phyloP scores from a whole-genome alignment of 2,329 filamentous ascomycete species.

The Decorospora gaudefroyi region DNA sequence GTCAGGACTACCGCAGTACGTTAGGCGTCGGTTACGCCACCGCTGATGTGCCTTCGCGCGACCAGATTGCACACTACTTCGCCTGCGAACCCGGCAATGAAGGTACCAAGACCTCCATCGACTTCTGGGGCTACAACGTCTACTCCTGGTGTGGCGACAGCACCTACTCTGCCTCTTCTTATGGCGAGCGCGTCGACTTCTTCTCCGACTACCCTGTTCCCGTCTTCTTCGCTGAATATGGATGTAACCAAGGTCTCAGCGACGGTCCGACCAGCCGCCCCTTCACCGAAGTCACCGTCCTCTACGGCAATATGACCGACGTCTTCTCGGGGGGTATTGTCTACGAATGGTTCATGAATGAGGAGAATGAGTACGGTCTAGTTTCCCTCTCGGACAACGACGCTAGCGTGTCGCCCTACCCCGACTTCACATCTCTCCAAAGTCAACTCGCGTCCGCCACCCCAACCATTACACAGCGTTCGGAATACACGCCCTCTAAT shows the following conservation, averaged over 20 bases:
- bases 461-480: slow-evolving; percentile 67
- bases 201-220: slow-evolving; percentile 89
- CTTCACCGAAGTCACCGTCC: slow-evolving; percentile 81
- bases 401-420: slow-evolving; percentile 63
- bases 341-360: slow-evolving; percentile 96
- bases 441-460: slow-evolving; percentile 68
- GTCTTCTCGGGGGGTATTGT: slow-evolving; percentile 96
- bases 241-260: slow-evolving; percentile 69
- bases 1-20: slow-evolving; percentile 68
- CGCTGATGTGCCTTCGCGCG: slow-evolving; percentile 86
- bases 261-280: slow-evolving; percentile 62
- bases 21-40: slow-evolving; percentile 94
- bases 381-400: slow-evolving; percentile 63
- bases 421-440: slow-evolving; percentile 75
- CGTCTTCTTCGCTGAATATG: slow-evolving; percentile 98
- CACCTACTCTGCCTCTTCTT: slow-evolving; percentile 74
- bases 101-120: slow-evolving; percentile 65
- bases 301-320: slow-evolving; percentile 82
- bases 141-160: slow-evolving; percentile 98
- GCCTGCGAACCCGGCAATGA: slow-evolving; percentile 69
- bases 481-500: slow-evolving; percentile 72
- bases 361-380: slow-evolving; percentile 81
- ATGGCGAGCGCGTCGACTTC: slow-evolving; percentile 78
- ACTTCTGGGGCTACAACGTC: slow-evolving; percentile 99
- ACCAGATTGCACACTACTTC: slow-evolving; percentile 86